A percentile compares a stretch with the other conserved stretches of the same genome.
Evolutionary conservation across 208 protist species (phyloP).

Genomic region (Trypanosoma mega): DNA sequence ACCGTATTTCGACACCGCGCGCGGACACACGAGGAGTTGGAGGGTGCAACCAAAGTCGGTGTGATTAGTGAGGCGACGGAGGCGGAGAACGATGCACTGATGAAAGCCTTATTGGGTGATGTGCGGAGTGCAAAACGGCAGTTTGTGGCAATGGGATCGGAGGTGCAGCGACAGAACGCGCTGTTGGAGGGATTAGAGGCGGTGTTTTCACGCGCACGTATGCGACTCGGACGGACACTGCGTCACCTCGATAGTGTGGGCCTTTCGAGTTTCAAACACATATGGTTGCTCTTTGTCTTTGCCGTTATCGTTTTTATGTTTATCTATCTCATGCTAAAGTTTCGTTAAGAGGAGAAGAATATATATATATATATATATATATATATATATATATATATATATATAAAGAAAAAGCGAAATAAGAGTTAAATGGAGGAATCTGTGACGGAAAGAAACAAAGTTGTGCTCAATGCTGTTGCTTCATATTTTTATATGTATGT

Average conservation of each 20-base stretch:
- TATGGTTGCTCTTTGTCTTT: conserved; percentile 85
- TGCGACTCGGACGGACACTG: conserved; percentile 49
- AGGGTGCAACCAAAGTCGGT: neutral
- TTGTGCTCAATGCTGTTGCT: no score
- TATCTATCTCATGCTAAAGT: conserved; percentile 70
- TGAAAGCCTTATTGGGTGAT: conserved; percentile 64
- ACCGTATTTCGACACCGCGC: conserved; percentile 56
- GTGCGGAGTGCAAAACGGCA: conserved; percentile 46
- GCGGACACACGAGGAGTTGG: conserved; percentile 9
- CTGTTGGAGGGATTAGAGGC: conserved; percentile 51
- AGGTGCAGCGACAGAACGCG: conserved; percentile 71
- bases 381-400: conserved; percentile 24
- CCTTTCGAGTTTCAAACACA: conserved; percentile 50
- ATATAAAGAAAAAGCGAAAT: no score
- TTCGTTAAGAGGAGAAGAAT: conserved; percentile 23
- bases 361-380: conserved; percentile 26
- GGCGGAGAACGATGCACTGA: conserved; percentile 74
- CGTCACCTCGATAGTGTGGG: conserved; percentile 40
- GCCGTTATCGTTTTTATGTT: conserved; percentile 45
- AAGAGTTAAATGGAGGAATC: no score
- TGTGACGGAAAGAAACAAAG: no score
- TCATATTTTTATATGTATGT: conserved; percentile 1
- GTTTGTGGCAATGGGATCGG: conserved; percentile 53
- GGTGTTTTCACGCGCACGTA: conserved; percentile 39
- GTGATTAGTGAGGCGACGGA: conserved; percentile 26